These are phyloP conservation scores for Aciculosporium take DNA, from an alignment of 2,329 filamentous ascomycete species.

Conservation along the genomic window DNA sequence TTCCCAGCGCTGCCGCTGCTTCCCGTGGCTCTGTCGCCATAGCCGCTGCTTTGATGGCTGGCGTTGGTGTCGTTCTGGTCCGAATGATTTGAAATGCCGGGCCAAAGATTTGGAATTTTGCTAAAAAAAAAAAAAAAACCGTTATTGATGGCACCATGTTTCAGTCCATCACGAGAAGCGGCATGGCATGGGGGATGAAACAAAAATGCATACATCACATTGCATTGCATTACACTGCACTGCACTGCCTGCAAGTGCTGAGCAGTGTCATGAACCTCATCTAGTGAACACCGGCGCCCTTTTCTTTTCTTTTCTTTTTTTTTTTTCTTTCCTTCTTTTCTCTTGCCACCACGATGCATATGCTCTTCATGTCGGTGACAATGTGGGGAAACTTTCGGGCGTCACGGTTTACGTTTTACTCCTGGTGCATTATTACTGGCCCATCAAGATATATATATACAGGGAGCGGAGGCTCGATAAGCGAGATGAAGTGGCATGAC, in stretches of 20 bases:
- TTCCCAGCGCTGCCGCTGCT: slow-evolving; percentile 16
- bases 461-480: background rate
- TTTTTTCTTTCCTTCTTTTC: background rate
- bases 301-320: slow-evolving; percentile 1
- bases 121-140: background rate
- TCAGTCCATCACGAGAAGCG: slow-evolving; percentile 9
- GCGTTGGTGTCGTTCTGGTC: slow-evolving; percentile 15
- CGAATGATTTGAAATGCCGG: slow-evolving; percentile 15
- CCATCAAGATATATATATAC: background rate
- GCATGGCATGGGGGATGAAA: slow-evolving; percentile 14
- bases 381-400: too few relatives aligned
- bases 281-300: too few relatives aligned
- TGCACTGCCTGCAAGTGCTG: too few relatives aligned
- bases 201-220: too few relatives aligned
- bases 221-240: too few relatives aligned
- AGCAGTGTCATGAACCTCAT: too few relatives aligned
- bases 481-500: background rate
- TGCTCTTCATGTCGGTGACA: too few relatives aligned
- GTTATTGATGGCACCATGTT: slow-evolving; percentile 14
- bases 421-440: background rate
- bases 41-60: slow-evolving; percentile 15
- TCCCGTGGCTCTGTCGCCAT: slow-evolving; percentile 12
- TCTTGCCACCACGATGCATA: background rate
- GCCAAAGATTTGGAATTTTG: slow-evolving; percentile 1
- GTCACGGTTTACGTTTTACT: too few relatives aligned